These are phyloP conservation scores for Stagonosporopsis cucurbitacearum DNA, from an alignment of 2,329 filamentous ascomycete species.

Conservation along the genomic window DNA sequence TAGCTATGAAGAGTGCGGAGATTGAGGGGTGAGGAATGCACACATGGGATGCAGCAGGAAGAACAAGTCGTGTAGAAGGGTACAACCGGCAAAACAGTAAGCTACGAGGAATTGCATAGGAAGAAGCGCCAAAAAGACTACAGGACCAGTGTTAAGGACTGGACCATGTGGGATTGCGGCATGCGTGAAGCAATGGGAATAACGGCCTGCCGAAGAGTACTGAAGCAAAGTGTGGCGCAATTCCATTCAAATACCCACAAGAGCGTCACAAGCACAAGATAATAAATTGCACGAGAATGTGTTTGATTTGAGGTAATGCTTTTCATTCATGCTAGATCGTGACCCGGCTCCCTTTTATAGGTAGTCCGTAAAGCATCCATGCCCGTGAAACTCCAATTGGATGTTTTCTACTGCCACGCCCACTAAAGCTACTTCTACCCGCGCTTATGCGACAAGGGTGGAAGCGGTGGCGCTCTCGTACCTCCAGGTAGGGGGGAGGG, in stretches of 20 bases:
- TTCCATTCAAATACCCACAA: constrained; percentile 27
- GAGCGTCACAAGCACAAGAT: constrained; percentile 16
- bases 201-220: not conserved
- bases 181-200: not conserved
- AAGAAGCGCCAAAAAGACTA: not conserved
- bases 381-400: constrained; percentile 46
- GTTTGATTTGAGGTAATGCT: constrained; percentile 40
- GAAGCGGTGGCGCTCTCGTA: constrained; percentile 95
- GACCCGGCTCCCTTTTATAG: constrained; percentile 34
- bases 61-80: not conserved
- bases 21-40: constrained; percentile 48
- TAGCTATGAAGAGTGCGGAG: constrained; percentile 56
- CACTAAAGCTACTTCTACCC: constrained; percentile 37
- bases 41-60: not conserved
- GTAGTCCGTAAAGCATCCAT: constrained; percentile 46
- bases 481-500: constrained; percentile 90
- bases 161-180: not conserved
- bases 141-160: not conserved
- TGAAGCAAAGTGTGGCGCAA: not conserved
- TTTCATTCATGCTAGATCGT: constrained; percentile 50
- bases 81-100: constrained; percentile 1
- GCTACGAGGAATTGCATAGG: not conserved
- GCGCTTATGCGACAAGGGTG: constrained; percentile 51
- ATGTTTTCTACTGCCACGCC: constrained; percentile 35
- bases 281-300: constrained; percentile 24